Conservation (phyloP, 176 grass and related monocot genomes). For the Phoenix dactylifera region DNA sequence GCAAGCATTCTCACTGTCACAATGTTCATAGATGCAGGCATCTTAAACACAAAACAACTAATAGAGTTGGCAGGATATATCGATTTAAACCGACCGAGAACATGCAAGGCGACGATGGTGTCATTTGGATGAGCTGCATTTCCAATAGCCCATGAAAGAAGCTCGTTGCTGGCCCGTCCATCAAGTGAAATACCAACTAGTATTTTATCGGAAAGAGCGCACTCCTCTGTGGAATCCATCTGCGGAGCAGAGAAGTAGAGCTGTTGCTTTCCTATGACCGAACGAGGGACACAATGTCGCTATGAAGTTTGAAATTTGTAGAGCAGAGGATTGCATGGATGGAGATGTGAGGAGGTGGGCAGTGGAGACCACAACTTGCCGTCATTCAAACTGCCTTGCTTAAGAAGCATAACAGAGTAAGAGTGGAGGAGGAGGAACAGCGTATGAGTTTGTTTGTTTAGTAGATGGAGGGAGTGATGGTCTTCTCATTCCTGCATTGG, state of each 20-base stretch:
- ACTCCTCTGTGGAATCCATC: conserved; percentile 78
- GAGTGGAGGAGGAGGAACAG: neutral
- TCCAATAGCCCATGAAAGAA: conserved; percentile 74
- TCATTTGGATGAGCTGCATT: conserved; percentile 50
- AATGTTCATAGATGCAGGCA: too few relatives aligned
- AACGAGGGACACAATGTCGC: conserved; percentile 2
- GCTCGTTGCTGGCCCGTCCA: conserved; percentile 43
- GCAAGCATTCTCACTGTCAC: too few relatives aligned
- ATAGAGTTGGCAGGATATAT: too few relatives aligned
- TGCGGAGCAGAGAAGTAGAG: neutral
- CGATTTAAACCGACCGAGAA: conserved; percentile 42
- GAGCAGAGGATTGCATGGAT: conserved; percentile 6
- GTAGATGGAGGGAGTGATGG: neutral
- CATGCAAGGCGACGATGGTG: conserved; percentile 60
- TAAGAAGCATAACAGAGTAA: conserved; percentile 17
- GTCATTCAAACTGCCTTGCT: conserved; percentile 29
- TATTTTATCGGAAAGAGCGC: conserved; percentile 37
- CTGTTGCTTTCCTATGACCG: conserved; percentile 21
- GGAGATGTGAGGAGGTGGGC: conserved; percentile 1
- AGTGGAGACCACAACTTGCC: conserved; percentile 22
- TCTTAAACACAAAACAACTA: too few relatives aligned
- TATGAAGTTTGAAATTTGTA: conserved; percentile 8
- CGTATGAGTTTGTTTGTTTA: neutral
- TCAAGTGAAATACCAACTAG: conserved; percentile 64
- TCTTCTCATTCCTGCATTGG: neutral